Evolutionary conservation across 495 filamentous ascomycete species (phyloP).

Genomic region (Neurospora sp.): DNA sequence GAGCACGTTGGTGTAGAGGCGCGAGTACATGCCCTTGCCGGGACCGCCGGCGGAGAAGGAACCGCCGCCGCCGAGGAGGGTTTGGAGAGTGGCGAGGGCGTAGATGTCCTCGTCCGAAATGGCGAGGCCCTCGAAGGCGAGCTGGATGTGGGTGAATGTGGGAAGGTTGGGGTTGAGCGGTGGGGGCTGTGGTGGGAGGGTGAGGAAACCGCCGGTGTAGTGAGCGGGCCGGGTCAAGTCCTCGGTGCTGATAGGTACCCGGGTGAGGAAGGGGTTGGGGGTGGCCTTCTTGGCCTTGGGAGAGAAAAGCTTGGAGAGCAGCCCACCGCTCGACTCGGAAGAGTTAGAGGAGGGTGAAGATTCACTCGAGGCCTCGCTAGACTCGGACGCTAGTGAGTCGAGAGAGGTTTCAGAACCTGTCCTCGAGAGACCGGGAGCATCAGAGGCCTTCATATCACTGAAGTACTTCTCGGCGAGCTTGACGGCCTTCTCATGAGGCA

Average conservation of each 20-base stretch:
- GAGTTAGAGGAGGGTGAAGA: slow-evolving; percentile 33
- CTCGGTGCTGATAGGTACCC: slow-evolving; percentile 33
- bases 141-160: slow-evolving; percentile 78
- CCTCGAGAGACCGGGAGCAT: slow-evolving; percentile 46
- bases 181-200: slow-evolving; percentile 68
- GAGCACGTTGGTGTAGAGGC: slow-evolving; percentile 92
- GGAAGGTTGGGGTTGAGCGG: slow-evolving; percentile 71
- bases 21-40: slow-evolving; percentile 97
- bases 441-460: slow-evolving; percentile 65
- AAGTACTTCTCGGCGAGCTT: slow-evolving; percentile 75
- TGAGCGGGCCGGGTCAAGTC: slow-evolving; percentile 60
- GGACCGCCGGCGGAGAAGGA: slow-evolving; percentile 97
- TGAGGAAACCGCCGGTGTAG: slow-evolving; percentile 89
- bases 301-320: slow-evolving; percentile 60
- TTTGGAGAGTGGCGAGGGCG: slow-evolving; percentile 91
- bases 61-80: slow-evolving; percentile 88
- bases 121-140: slow-evolving; percentile 91
- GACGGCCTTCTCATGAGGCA: slow-evolving; percentile 73
- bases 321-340: slow-evolving; percentile 37
- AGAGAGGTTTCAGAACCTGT: slow-evolving; percentile 43
- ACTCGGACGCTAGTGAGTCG: slow-evolving; percentile 31
- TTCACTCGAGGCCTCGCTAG: slow-evolving; percentile 23
- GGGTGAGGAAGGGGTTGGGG: slow-evolving; percentile 28
- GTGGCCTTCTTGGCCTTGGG: slow-evolving; percentile 84
- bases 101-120: slow-evolving; percentile 90